A percentile compares a stretch with the other conserved stretches of the same genome.
Evolutionary conservation across 2,329 filamentous ascomycete genomes (phyloP).

Genomic region (Fusarium penzigii): DNA sequence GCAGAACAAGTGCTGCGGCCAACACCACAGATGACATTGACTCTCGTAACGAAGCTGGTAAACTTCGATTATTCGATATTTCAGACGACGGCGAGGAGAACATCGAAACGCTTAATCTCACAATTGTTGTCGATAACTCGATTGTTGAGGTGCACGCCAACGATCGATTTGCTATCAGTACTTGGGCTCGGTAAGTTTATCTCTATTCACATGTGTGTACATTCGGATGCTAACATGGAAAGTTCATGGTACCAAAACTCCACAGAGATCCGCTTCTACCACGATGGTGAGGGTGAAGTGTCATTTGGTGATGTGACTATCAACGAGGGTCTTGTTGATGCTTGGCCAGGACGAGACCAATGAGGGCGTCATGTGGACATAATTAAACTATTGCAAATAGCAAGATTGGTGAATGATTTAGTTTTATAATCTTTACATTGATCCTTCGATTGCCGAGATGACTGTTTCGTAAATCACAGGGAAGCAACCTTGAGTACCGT

Average conservation of each 20-base stretch:
- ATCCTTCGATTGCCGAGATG: too few relatives aligned
- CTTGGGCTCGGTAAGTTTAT: conserved; percentile 43
- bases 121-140: conserved; percentile 42
- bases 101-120: conserved; percentile 41
- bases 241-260: conserved; percentile 40
- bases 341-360: conserved; percentile 34
- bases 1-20: conserved; percentile 42
- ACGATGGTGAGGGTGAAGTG: conserved; percentile 33
- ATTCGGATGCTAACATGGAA: conserved; percentile 15
- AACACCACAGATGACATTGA: conserved; percentile 40
- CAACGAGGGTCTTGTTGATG: conserved; percentile 39
- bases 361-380: background rate
- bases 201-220: background rate
- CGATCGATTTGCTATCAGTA: conserved; percentile 42
- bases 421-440: too few relatives aligned
- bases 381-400: background rate
- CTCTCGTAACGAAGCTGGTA: conserved; percentile 38
- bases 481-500: too few relatives aligned
- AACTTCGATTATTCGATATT: conserved; percentile 43
- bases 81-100: conserved; percentile 25
- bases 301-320: conserved; percentile 35
- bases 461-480: too few relatives aligned
- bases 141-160: conserved; percentile 44
- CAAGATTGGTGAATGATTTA: too few relatives aligned
- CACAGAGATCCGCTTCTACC: conserved; percentile 37